Evolutionary conservation across 306 rosid species (phyloP).

Genomic region (Cucurbita pepo): DNA sequence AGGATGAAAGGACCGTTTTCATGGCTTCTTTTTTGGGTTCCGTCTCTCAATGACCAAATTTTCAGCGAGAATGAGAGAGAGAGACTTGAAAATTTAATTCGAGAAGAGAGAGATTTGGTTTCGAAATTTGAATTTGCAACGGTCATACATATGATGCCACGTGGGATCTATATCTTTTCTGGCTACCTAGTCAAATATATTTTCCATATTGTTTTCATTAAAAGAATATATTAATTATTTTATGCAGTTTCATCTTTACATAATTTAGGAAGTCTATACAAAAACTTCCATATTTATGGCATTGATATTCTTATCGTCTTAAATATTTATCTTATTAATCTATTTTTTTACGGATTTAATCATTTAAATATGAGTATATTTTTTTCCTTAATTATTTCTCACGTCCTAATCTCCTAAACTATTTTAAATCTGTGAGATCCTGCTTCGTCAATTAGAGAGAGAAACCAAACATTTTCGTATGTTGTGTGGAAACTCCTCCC

Average conservation of each 20-base stretch:
- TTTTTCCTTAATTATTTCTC: too few species aligned
- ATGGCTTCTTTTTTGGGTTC: conserved; percentile 7
- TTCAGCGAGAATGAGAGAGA: background rate
- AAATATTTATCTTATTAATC: too few species aligned
- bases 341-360: too few species aligned
- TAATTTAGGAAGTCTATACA: background rate
- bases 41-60: background rate
- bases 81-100: background rate
- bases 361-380: too few species aligned
- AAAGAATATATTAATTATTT: background rate
- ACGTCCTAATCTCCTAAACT: too few species aligned
- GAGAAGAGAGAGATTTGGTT: background rate
- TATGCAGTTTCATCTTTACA: background rate
- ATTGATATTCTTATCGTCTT: background rate
- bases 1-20: conserved; percentile 13
- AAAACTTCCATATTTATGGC: background rate
- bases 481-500: too few species aligned
- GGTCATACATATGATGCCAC: conserved; percentile 20
- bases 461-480: too few species aligned
- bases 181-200: background rate
- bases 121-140: conserved; percentile 51
- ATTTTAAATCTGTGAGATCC: too few species aligned
- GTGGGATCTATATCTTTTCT: background rate
- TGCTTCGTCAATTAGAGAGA: too few species aligned
- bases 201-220: background rate